These are phyloP conservation scores for Apophysomyces ossiformis DNA, from an alignment of 371 early-diverging fungal species.

Conservation along the genomic window DNA sequence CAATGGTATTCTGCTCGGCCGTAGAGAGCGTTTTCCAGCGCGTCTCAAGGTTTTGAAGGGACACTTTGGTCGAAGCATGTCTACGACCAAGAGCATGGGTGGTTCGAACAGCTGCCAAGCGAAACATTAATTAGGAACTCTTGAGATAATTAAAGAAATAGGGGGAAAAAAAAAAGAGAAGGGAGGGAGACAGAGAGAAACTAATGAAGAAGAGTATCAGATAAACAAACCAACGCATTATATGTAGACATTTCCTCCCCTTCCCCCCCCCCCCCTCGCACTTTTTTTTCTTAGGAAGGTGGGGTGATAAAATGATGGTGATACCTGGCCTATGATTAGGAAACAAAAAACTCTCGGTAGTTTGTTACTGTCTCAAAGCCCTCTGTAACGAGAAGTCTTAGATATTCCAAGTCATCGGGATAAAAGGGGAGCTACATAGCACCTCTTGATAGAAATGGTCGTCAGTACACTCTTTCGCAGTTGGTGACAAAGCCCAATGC, in stretches of 20 bases:
- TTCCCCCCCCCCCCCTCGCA: too few species aligned
- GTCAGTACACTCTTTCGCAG: neutral
- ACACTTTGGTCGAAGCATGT: constrained; percentile 11
- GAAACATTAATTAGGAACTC: constrained; percentile 13
- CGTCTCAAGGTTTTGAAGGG: constrained; percentile 74
- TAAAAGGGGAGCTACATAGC: neutral
- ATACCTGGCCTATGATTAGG: neutral
- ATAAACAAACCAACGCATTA: neutral
- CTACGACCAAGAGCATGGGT: constrained; percentile 14
- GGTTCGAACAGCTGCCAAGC: constrained; percentile 15
- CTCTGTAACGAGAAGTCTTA: neutral
- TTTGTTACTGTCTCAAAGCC: neutral
- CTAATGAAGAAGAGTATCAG: neutral
- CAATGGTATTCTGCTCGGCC: constrained; percentile 81
- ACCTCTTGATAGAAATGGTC: neutral
- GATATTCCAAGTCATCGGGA: neutral
- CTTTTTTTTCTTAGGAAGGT: neutral
- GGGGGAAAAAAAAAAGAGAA: neutral
- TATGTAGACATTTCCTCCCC: neutral
- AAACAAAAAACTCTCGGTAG: neutral
- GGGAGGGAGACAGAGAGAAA: neutral
- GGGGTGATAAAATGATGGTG: constrained; percentile 5
- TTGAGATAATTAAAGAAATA: too few species aligned
- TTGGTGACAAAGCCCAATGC: neutral
- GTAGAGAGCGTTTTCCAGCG: constrained; percentile 88